Percentiles rank a stretch among this genome's conserved stretches.
phyloP scores from a whole-genome alignment of 179 eudicot genomes.

The Silene noctiflora region DNA sequence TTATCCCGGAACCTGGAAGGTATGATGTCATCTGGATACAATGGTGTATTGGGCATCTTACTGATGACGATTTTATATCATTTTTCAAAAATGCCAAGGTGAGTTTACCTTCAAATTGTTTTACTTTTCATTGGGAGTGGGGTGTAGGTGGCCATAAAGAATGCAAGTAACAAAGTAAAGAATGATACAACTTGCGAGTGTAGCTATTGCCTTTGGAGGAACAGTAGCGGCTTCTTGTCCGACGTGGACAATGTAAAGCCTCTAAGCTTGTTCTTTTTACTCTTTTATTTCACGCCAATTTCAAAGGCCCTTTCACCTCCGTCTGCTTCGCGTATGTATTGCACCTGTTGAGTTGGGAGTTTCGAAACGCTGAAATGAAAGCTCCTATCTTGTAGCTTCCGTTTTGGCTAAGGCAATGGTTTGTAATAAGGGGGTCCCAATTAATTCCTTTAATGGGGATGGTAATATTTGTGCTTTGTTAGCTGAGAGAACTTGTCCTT shows the following conservation, averaged over 20 bases:
- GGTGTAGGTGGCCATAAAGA: background rate
- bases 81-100: constrained; percentile 92
- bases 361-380: background rate
- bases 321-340: background rate
- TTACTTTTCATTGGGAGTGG: background rate
- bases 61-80: constrained; percentile 86
- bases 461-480: no score
- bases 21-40: constrained; percentile 96
- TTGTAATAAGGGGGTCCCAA: background rate
- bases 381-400: background rate
- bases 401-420: background rate
- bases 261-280: background rate
- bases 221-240: background rate
- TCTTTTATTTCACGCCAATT: background rate
- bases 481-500: background rate
- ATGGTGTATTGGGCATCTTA: constrained; percentile 97
- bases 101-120: constrained; percentile 6
- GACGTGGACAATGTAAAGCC: background rate
- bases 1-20: constrained; percentile 70
- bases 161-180: background rate
- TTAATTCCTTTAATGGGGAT: no score
- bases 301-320: background rate
- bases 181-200: background rate
- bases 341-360: background rate
- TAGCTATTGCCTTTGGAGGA: background rate